Evolutionary conservation across 495 filamentous ascomycete genomes (phyloP), one percentile per base, ranked within the genome.

Genomic region (Melanomma pulvis-pyrius): DNA sequence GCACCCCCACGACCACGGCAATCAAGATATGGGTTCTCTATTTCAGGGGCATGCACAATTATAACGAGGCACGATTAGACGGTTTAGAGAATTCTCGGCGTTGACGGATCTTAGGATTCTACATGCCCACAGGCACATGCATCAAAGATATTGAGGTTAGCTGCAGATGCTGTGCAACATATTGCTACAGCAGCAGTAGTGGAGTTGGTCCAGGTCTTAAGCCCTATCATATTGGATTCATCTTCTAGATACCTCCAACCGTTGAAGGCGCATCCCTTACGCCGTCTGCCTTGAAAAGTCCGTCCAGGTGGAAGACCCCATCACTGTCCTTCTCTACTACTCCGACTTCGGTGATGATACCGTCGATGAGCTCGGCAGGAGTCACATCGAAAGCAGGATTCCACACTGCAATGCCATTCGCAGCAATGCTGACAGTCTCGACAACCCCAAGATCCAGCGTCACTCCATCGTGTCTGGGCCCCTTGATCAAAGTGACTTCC

Each of bases 321-420:
- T 89, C 82, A n/a, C 74, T 66, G 26, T 81, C 84, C 78, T 91
- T 94, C 72, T 92, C 88, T 11, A 92, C 86, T 17, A 96, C 90
- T 3, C 94, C 93, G 61, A 89, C 85, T 78, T 98, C 94, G 0
- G 94, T 98, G 56, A 97, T 89, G 68, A 98, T 90, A 7, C 89
- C 93, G 79, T 98, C 96, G 64, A 98, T 96, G 28, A 97, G 79
- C 48, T 82, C 82, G 30, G 87, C 80, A 0, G 94, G 93, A 1
- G 94, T 98, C 28, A 98, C 89, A 75, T 98, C 94, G 72, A 98
- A 98, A 21, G 92, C 89, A 28, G 96, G 94, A 72, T 98, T 98
- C 91, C 93, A 98, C 22, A 97, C 91, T 48, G 80, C 79, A 48
- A 96, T 94, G 1, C 85, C 84, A 67, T 88, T 82, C 29, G 96